Evolutionary conservation across 306 rosid species (phyloP), one percentile per base, ranked within the genome.

Genomic region (Prunus davidiana): DNA sequence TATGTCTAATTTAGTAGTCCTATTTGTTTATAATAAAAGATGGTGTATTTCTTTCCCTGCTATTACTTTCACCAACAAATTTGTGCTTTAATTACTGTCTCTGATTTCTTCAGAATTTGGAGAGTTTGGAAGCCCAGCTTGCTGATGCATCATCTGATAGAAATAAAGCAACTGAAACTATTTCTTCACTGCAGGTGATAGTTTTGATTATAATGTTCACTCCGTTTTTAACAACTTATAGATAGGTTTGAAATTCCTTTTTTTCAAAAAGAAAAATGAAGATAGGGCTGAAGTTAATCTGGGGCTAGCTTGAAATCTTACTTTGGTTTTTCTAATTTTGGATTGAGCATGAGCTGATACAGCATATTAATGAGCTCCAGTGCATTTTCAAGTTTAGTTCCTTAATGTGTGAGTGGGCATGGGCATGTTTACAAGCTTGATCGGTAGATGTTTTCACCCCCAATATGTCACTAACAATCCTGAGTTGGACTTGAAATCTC

Each of bases 81-180:
- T 54, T 47, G 49, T 83, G 57, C 41, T 73, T 4, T 74, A 57
- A 67, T 74, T 67, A 69, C 65, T 66, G 24, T 83, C 71, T 75
- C 49, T 73, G 41, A 67, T 81, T 81, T 70, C 73, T 80, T 78
- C 89, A 96, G 99, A 92, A 77, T 79, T 81, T 92, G 86, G 94
- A 91, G 87, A 89, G 92, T 82, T 84, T 92, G 88, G 97, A 96
- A 89, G 92, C 89, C 38, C 99, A 96, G 84, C 90, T 96, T 79
- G 93, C 90, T 72, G 99, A 96, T 83, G 99, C 96, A 49, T 65
- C 90, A 57, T 88, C 97, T 2, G 98, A 92, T 65, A 89, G 98
- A 87, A 88, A 65, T 55, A 96, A 92, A 86, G 99, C 98, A 56
- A 78, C 92, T 64, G 97, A 89, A 82, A 89, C 90, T 64, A 91